phyloP scores from a whole-genome alignment of 2,329 filamentous ascomycete species.

The Exophiala dermatitidis region DNA sequence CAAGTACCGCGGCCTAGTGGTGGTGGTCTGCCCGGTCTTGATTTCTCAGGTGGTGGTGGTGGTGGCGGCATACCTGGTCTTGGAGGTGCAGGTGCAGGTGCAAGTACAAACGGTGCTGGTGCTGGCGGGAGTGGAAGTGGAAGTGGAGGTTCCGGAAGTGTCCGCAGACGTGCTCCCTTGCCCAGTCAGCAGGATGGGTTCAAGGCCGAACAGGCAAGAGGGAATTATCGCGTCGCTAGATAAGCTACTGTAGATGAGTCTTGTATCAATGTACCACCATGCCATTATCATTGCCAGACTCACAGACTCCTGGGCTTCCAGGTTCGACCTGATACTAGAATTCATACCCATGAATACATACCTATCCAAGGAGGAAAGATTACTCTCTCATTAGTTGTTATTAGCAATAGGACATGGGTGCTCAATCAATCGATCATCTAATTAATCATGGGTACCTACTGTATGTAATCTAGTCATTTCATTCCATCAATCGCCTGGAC shows the following conservation, averaged over 20 bases:
- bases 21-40: conserved; percentile 30
- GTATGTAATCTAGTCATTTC: background rate
- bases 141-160: conserved; percentile 18
- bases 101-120: conserved; percentile 29
- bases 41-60: conserved; percentile 5
- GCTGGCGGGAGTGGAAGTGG: conserved; percentile 4
- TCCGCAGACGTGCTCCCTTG: conserved; percentile 55
- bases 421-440: background rate
- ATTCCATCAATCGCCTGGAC: background rate
- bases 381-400: no score
- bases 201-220: conserved; percentile 63
- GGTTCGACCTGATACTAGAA: background rate
- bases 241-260: conserved; percentile 7
- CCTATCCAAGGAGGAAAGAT: no score
- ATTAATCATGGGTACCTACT: background rate
- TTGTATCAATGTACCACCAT: no score
- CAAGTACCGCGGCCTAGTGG: conserved; percentile 33
- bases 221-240: conserved; percentile 42
- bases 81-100: conserved; percentile 26
- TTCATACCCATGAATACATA: no score
- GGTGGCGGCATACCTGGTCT: conserved; percentile 31
- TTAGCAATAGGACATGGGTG: no score
- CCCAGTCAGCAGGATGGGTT: conserved; percentile 80
- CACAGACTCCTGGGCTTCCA: background rate
- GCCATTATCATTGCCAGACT: background rate